Percentiles rank a stretch among this genome's conserved stretches.
phyloP scores from a whole-genome alignment of 2,329 filamentous ascomycete species.

The Sporothrix schenckii region DNA sequence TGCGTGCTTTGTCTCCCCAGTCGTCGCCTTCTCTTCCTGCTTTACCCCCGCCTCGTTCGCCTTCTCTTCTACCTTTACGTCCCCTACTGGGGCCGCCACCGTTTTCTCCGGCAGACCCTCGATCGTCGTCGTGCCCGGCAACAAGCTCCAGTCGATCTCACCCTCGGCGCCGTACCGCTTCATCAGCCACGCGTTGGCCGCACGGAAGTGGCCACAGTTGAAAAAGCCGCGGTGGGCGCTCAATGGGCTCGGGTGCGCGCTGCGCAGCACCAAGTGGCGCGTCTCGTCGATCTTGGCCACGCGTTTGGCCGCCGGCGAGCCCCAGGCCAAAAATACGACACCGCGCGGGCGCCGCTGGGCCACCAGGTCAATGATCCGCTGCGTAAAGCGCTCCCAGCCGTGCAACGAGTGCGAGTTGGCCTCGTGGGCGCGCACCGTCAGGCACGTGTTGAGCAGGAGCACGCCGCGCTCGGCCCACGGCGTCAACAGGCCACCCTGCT shows the following conservation, averaged over 20 bases:
- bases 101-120: slow-evolving; percentile 32
- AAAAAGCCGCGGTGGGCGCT: slow-evolving; percentile 83
- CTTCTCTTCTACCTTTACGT: slow-evolving; percentile 31
- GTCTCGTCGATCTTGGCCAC: slow-evolving; percentile 72
- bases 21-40: slow-evolving; percentile 37
- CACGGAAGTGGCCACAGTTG: slow-evolving; percentile 77
- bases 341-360: slow-evolving; percentile 74
- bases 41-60: background rate
- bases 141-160: slow-evolving; percentile 81
- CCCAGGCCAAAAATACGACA: slow-evolving; percentile 96
- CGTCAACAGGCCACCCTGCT: slow-evolving; percentile 78
- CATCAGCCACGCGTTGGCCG: slow-evolving; percentile 82
- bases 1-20: slow-evolving; percentile 35
- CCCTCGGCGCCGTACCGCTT: slow-evolving; percentile 76
- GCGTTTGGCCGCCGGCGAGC: slow-evolving; percentile 77
- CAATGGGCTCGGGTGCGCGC: slow-evolving; percentile 90
- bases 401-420: slow-evolving; percentile 82
- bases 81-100: slow-evolving; percentile 35
- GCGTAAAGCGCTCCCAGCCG: slow-evolving; percentile 93
- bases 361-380: slow-evolving; percentile 86
- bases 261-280: slow-evolving; percentile 80
- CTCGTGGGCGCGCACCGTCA: slow-evolving; percentile 88
- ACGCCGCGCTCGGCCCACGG: slow-evolving; percentile 95
- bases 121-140: slow-evolving; percentile 42
- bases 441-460: slow-evolving; percentile 88